phyloP scores from a whole-genome alignment of 768 basidiomycete species.

The Suillus variegatus region DNA sequence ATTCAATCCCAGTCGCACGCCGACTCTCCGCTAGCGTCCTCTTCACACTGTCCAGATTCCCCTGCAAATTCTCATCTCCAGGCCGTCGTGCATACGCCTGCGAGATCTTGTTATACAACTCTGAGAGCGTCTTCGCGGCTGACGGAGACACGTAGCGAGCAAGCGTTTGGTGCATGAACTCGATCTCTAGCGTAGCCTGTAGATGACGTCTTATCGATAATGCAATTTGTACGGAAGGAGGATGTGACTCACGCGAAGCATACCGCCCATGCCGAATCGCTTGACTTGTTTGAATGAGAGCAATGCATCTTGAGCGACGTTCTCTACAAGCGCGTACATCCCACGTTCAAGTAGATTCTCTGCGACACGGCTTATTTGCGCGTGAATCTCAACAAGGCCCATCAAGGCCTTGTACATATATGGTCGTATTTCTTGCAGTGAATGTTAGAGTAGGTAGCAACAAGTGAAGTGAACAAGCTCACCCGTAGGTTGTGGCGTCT shows the following conservation, averaged over 20 bases:
- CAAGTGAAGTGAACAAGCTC: constrained; percentile 20
- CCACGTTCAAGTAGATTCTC: constrained; percentile 82
- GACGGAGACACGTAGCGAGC: constrained; percentile 81
- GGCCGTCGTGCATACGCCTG: constrained; percentile 86
- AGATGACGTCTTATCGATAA: background rate
- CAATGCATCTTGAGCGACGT: constrained; percentile 81
- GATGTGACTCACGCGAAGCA: constrained; percentile 76
- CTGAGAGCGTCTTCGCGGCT: constrained; percentile 83
- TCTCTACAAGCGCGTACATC: constrained; percentile 77
- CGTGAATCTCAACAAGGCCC: constrained; percentile 88
- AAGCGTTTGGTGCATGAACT: constrained; percentile 97
- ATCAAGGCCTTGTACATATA: constrained; percentile 92
- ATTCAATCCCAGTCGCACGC: constrained; percentile 90
- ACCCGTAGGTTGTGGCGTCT: constrained; percentile 92
- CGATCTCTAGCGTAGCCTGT: constrained; percentile 97
- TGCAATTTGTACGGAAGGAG: background rate
- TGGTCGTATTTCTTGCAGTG: constrained; percentile 77
- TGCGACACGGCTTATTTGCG: constrained; percentile 82
- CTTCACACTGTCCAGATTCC: constrained; percentile 88
- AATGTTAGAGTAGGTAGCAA: constrained; percentile 14
- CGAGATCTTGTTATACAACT: constrained; percentile 93
- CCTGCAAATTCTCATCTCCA: constrained; percentile 85
- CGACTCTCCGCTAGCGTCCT: constrained; percentile 86
- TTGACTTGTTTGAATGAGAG: constrained; percentile 86
- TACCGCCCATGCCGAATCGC: constrained; percentile 96